A percentile compares a stretch with the other conserved stretches of the same genome.
These are phyloP conservation scores for Acer negundo DNA, from an alignment of 345 rosid species.

Conservation along the genomic window DNA sequence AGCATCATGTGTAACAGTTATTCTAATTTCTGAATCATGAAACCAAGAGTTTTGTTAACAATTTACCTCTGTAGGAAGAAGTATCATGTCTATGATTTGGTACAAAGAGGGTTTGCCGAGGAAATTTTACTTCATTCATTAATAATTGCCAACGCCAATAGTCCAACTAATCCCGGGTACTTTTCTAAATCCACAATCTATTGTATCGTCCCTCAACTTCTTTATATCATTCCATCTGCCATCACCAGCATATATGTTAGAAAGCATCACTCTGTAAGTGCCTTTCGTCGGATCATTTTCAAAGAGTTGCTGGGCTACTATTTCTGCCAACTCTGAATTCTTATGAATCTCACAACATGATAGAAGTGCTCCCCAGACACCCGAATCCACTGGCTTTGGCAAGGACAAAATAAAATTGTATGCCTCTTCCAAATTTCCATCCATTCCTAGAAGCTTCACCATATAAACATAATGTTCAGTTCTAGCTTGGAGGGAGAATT, in stretches of 20 bases:
- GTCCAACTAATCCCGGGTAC: constrained; percentile 67
- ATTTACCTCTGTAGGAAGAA: not conserved
- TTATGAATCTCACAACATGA: constrained; percentile 74
- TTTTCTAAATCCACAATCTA: constrained; percentile 41
- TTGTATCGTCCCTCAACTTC: constrained; percentile 49
- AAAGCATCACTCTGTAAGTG: constrained; percentile 73
- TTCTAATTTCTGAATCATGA: not conserved
- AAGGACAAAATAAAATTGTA: constrained; percentile 56
- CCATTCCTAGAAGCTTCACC: constrained; percentile 78
- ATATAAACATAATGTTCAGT: constrained; percentile 75
- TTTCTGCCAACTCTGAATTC: constrained; percentile 60
- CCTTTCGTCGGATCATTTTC: constrained; percentile 54
- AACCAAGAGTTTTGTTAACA: not conserved
- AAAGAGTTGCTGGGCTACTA: constrained; percentile 56
- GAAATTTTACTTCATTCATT: not conserved
- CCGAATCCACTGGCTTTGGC: constrained; percentile 66
- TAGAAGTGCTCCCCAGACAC: constrained; percentile 78
- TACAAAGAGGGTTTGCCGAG: not conserved
- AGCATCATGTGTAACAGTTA: not conserved
- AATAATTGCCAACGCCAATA: constrained; percentile 10
- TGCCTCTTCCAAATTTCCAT: constrained; percentile 73
- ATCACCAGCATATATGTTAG: constrained; percentile 67
- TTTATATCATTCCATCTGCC: constrained; percentile 77
- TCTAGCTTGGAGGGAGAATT: constrained; percentile 58
- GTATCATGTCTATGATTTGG: not conserved